Evolutionary conservation across 352 stramenopile genomes (phyloP).

Genomic region (Globisporangium paroecandrum): DNA sequence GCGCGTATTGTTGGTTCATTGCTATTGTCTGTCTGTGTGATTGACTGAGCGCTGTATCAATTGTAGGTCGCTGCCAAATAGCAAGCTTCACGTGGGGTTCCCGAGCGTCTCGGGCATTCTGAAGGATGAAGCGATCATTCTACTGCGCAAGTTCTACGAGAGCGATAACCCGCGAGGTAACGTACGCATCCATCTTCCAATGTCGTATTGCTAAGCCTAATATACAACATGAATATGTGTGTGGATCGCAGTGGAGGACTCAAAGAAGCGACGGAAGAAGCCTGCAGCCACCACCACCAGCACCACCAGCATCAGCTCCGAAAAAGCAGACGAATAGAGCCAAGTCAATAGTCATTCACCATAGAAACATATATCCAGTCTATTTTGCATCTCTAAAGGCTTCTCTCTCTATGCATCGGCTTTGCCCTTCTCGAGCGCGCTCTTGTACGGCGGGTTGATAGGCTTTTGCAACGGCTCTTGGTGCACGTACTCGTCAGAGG

Average conservation of each 20-base stretch:
- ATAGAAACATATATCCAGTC: slow-evolving; percentile 6
- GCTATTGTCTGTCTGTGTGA: too few relatives aligned
- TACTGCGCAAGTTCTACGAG: slow-evolving; percentile 89
- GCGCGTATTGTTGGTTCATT: too few relatives aligned
- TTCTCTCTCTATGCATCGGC: slow-evolving; percentile 7
- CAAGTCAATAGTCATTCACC: neutral
- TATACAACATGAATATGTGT: neutral
- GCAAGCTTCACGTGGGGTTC: slow-evolving; percentile 55
- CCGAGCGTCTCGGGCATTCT: slow-evolving; percentile 65
- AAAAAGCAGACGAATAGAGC: slow-evolving; percentile 6
- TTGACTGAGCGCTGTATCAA: neutral
- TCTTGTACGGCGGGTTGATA: slow-evolving; percentile 85
- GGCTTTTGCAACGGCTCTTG: slow-evolving; percentile 79
- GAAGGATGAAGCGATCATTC: slow-evolving; percentile 76
- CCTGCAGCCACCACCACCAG: neutral
- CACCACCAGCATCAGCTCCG: neutral
- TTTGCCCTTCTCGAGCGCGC: slow-evolving; percentile 58
- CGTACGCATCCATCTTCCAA: neutral
- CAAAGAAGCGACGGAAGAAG: slow-evolving; percentile 78
- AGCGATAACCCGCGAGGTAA: slow-evolving; percentile 84
- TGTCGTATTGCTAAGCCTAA: neutral
- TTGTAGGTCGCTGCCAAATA: slow-evolving; percentile 33
- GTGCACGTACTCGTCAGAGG: slow-evolving; percentile 41
- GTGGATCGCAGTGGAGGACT: slow-evolving; percentile 51
- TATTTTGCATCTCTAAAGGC: slow-evolving; percentile 12